Percentiles rank a stretch among this genome's conserved stretches.
phyloP scores from a whole-genome alignment of 352 stramenopile species.

The Phytophthora pisi region DNA sequence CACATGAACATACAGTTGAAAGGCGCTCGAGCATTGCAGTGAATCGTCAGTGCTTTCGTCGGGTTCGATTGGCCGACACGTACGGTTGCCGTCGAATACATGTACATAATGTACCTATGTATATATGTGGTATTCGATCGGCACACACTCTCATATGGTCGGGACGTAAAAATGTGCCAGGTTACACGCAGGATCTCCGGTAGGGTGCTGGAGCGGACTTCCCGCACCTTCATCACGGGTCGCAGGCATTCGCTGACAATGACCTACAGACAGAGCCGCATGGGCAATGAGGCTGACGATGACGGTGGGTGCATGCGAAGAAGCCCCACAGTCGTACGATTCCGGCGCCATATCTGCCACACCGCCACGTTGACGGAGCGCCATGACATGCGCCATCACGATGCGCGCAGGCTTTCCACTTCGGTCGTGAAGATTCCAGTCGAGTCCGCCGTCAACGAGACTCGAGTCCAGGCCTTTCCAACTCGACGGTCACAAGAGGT shows the following conservation, averaged over 20 bases:
- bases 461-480: too few relatives aligned
- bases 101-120: too few relatives aligned
- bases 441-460: background rate
- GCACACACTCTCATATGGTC: slow-evolving; percentile 25
- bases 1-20: slow-evolving; percentile 12
- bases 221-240: too few relatives aligned
- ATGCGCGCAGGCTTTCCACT: slow-evolving; percentile 23
- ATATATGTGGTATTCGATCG: too few relatives aligned
- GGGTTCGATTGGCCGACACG: slow-evolving; percentile 17
- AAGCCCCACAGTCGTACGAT: background rate
- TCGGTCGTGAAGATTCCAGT: background rate
- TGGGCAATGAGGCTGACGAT: too few relatives aligned
- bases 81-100: slow-evolving; percentile 19
- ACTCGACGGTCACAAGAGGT: too few relatives aligned
- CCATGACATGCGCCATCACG: slow-evolving; percentile 9
- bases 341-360: slow-evolving; percentile 17
- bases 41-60: background rate
- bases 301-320: background rate
- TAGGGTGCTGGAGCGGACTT: too few relatives aligned
- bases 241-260: too few relatives aligned
- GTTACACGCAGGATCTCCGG: too few relatives aligned
- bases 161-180: slow-evolving; percentile 1
- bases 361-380: slow-evolving; percentile 20
- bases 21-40: slow-evolving; percentile 6
- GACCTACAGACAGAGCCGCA: too few relatives aligned